These are phyloP conservation scores for Garcia nutans DNA, from an alignment of 345 rosid genomes.

Conservation along the genomic window DNA sequence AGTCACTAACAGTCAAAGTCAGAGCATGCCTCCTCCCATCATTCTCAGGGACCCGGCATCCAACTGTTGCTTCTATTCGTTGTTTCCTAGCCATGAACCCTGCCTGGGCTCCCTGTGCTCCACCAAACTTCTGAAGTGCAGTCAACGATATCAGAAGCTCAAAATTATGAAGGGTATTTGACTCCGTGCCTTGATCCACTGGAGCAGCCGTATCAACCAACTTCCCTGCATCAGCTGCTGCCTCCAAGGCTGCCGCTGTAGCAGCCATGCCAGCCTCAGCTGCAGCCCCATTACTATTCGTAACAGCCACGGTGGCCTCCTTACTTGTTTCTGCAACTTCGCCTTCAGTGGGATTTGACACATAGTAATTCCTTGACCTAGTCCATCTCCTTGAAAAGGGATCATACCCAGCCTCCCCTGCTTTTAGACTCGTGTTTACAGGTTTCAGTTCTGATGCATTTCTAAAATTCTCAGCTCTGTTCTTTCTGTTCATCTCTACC, in stretches of 20 bases:
- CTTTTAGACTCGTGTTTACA: conserved; percentile 57
- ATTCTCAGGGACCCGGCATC: conserved; percentile 73
- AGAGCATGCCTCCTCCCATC: conserved; percentile 84
- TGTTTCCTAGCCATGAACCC: conserved; percentile 96
- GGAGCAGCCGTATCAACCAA: conserved; percentile 91
- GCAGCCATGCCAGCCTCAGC: conserved; percentile 53
- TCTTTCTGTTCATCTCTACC: conserved; percentile 96
- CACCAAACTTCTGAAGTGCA: conserved; percentile 69
- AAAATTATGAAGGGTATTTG: conserved; percentile 68
- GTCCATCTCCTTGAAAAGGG: conserved; percentile 99
- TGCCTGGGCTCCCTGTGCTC: conserved; percentile 73
- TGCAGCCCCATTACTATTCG: conserved; percentile 28
- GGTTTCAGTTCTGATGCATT: conserved; percentile 83
- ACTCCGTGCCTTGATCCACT: conserved; percentile 77
- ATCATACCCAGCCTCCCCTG: conserved; percentile 97
- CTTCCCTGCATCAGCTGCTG: conserved; percentile 98
- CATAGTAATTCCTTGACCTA: conserved; percentile 84
- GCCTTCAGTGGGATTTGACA: conserved; percentile 46
- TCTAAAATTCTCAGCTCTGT: conserved; percentile 90
- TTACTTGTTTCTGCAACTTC: conserved; percentile 32
- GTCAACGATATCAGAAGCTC: conserved; percentile 70
- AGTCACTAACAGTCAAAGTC: conserved; percentile 91
- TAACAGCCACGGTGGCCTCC: conserved; percentile 25
- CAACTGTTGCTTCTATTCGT: conserved; percentile 79
- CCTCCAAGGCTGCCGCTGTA: conserved; percentile 78